Evolutionary conservation across 306 rosid genomes (phyloP).

Genomic region (Cicer pinnatifidum): DNA sequence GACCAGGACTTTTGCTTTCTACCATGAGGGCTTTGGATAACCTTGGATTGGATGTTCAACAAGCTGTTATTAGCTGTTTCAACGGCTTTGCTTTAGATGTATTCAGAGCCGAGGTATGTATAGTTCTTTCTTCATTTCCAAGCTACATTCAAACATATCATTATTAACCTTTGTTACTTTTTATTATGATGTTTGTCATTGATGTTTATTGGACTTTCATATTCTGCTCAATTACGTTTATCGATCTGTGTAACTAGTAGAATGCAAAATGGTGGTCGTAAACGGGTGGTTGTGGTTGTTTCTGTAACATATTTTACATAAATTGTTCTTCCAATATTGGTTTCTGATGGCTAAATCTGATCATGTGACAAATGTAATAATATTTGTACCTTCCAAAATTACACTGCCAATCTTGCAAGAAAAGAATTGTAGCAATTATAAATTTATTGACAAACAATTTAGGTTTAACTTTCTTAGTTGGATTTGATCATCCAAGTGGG

Average conservation of each 20-base stretch:
- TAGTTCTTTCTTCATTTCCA: slow-evolving; percentile 34
- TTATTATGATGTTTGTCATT: slow-evolving; percentile 25
- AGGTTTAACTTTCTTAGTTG: slow-evolving; percentile 8
- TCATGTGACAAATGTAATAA: slow-evolving; percentile 7
- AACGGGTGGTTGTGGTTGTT: background rate
- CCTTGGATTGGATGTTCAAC: slow-evolving; percentile 95
- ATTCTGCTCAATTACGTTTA: background rate
- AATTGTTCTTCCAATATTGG: slow-evolving; percentile 4
- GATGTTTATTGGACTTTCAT: slow-evolving; percentile 25
- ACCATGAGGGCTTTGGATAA: slow-evolving; percentile 87
- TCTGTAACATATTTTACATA: slow-evolving; percentile 5
- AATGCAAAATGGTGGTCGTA: background rate
- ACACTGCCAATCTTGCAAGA: slow-evolving; percentile 6
- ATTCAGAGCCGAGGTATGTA: slow-evolving; percentile 97
- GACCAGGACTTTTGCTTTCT: slow-evolving; percentile 91
- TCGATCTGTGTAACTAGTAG: background rate
- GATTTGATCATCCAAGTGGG: slow-evolving; percentile 1
- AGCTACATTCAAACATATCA: slow-evolving; percentile 7
- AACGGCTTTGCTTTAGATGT: slow-evolving; percentile 96
- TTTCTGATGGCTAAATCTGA: slow-evolving; percentile 8
- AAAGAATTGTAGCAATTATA: slow-evolving; percentile 11
- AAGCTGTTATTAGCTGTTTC: slow-evolving; percentile 97
- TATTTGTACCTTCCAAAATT: background rate
- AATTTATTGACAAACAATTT: background rate
- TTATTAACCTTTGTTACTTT: background rate